Evolutionary conservation across 345 rosid species (phyloP).

Genomic region (Gossypium rotundifolium): DNA sequence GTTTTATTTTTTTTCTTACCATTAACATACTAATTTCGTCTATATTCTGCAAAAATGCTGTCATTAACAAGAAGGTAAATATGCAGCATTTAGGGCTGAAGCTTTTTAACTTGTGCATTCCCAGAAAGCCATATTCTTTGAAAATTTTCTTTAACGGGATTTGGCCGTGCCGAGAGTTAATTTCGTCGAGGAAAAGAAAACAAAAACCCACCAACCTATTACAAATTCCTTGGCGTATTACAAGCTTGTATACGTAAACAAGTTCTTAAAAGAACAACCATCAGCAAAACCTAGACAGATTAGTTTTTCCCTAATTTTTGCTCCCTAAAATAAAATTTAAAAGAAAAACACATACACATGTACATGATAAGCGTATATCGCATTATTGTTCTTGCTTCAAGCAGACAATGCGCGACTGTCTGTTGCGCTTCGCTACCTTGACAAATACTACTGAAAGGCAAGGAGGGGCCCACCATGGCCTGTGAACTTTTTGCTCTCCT

Average conservation of each 20-base stretch:
- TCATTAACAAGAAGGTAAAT: not conserved
- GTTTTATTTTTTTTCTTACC: not conserved
- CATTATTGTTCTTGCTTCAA: constrained; percentile 88
- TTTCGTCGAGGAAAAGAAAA: not conserved
- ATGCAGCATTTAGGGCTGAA: not conserved
- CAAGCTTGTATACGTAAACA: constrained; percentile 20
- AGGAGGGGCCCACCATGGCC: constrained; percentile 99
- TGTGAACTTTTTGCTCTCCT: constrained; percentile 88
- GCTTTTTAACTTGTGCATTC: not conserved
- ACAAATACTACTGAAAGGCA: constrained; percentile 74
- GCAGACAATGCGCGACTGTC: constrained; percentile 92
- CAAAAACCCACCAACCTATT: constrained; percentile 2
- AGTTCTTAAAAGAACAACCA: constrained; percentile 36
- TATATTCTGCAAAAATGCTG: not conserved
- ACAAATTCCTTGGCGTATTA: constrained; percentile 14
- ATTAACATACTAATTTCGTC: not conserved
- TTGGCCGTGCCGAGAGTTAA: not conserved
- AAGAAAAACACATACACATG: constrained; percentile 39
- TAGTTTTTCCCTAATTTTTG: constrained; percentile 20
- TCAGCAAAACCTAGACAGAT: constrained; percentile 19
- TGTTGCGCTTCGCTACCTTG: constrained; percentile 84
- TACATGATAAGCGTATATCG: constrained; percentile 33
- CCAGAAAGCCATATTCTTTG: not conserved
- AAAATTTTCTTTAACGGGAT: not conserved
- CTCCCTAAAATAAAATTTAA: not conserved